Percentiles rank a stretch among this genome's conserved stretches.
Conservation (phyloP, 2,329 filamentous ascomycete species). For the Pseudovirgaria hyperparasitica region DNA sequence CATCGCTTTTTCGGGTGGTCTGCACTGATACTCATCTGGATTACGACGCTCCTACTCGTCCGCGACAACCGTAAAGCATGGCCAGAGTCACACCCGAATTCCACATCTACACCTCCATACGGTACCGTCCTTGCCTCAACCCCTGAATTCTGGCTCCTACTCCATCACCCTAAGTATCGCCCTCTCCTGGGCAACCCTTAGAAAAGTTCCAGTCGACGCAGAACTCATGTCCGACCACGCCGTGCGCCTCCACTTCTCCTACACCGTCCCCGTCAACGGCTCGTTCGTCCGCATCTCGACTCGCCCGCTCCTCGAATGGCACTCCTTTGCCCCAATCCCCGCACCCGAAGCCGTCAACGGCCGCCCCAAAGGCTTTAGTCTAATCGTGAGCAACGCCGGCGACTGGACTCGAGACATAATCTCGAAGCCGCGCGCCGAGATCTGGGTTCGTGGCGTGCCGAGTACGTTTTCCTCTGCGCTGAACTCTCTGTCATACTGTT, state of each 20-base stretch:
- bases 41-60: no score
- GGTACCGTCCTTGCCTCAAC: no score
- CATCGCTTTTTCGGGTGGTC: slow-evolving; percentile 24
- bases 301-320: slow-evolving; percentile 20
- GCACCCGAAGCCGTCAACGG: slow-evolving; percentile 3
- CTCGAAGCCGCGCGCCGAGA: slow-evolving; percentile 3
- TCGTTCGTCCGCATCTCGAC: slow-evolving; percentile 18
- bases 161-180: slow-evolving; percentile 52
- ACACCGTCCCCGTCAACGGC: slow-evolving; percentile 15
- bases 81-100: no score
- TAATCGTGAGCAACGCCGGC: slow-evolving; percentile 22
- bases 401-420: slow-evolving; percentile 19
- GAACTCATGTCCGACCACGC: slow-evolving; percentile 62
- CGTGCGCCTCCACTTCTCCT: slow-evolving; percentile 45
- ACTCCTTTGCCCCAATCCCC: slow-evolving; percentile 25
- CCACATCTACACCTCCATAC: no score
- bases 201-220: slow-evolving; percentile 51
- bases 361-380: slow-evolving; percentile 8
- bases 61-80: no score
- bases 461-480: no score
- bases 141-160: slow-evolving; percentile 57
- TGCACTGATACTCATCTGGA: slow-evolving; percentile 16
- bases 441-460: no score
- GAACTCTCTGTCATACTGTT: no score
- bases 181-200: slow-evolving; percentile 61